Percentiles rank a stretch among this genome's conserved stretches.
Conservation (phyloP, 2,329 filamentous ascomycete genomes). For the Dothistroma pini region DNA sequence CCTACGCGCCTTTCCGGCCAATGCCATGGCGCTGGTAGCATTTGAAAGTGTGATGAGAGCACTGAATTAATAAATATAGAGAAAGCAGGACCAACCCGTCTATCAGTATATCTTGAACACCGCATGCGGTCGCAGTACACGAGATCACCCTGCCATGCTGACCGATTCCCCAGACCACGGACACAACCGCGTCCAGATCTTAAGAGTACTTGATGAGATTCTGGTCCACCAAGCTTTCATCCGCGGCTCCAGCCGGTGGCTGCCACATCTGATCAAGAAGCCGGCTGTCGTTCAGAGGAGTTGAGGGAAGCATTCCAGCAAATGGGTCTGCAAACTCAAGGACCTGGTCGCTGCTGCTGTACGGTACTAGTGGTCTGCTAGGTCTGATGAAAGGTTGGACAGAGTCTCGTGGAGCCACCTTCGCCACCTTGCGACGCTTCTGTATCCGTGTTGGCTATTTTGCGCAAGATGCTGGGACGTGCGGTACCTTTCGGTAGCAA, state of each 20-base stretch:
- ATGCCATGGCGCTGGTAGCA: slow-evolving; percentile 86
- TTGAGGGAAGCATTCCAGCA: not conserved
- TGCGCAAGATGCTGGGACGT: not conserved
- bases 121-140: not conserved
- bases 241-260: not conserved
- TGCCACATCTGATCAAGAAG: not conserved
- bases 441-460: not conserved
- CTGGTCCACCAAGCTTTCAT: not conserved
- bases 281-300: not conserved
- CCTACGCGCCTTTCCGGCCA: slow-evolving; percentile 88
- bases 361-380: not conserved
- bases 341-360: not conserved
- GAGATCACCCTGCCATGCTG: not conserved
- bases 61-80: slow-evolving; percentile 17
- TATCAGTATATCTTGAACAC: not conserved
- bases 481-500: not conserved
- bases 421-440: not conserved
- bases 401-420: not conserved
- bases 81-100: not conserved
- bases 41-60: slow-evolving; percentile 71
- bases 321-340: not conserved
- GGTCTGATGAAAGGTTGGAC: not conserved
- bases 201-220: not conserved
- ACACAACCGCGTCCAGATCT: not conserved
- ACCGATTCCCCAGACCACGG: not conserved